A percentile compares a stretch with the other conserved stretches of the same genome.
phyloP scores from a whole-genome alignment of 2,329 filamentous ascomycete genomes.

The Oidium heveae region DNA sequence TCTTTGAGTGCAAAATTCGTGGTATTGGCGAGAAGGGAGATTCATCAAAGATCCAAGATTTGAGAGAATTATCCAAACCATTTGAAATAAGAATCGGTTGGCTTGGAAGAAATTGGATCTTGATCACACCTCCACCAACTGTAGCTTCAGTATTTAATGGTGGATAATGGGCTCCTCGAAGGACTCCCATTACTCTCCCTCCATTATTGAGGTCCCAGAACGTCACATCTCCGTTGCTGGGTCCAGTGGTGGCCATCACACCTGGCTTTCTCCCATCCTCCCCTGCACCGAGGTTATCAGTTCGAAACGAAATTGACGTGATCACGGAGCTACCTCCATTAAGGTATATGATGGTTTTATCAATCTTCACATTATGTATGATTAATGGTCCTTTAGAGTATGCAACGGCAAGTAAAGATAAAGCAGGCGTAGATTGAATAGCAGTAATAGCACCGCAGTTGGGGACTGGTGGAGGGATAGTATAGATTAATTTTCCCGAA shows the following conservation, averaged over 20 bases:
- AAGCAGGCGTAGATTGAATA: slow-evolving; percentile 56
- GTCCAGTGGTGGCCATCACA: slow-evolving; percentile 79
- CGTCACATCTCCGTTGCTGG: slow-evolving; percentile 61
- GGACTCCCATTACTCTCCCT: slow-evolving; percentile 60
- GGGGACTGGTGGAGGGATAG: slow-evolving; percentile 50
- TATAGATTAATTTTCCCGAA: slow-evolving; percentile 76
- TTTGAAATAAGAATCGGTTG: slow-evolving; percentile 80
- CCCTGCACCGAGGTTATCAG: slow-evolving; percentile 68
- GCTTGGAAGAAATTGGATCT: slow-evolving; percentile 66
- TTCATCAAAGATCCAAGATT: slow-evolving; percentile 92
- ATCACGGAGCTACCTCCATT: slow-evolving; percentile 43
- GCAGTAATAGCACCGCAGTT: slow-evolving; percentile 65
- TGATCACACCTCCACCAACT: slow-evolving; percentile 59
- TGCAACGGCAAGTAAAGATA: slow-evolving; percentile 70
- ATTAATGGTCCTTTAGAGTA: slow-evolving; percentile 57
- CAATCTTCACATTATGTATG: slow-evolving; percentile 59
- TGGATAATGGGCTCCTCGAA: slow-evolving; percentile 71
- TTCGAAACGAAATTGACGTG: slow-evolving; percentile 70
- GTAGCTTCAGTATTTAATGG: slow-evolving; percentile 24
- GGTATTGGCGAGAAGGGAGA: slow-evolving; percentile 72
- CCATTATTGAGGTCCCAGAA: slow-evolving; percentile 91
- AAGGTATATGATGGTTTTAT: slow-evolving; percentile 45
- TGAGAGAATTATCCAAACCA: slow-evolving; percentile 77
- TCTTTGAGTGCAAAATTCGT: slow-evolving; percentile 59
- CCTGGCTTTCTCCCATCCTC: slow-evolving; percentile 65